phyloP scores from a whole-genome alignment of 2,329 filamentous ascomycete genomes.

The Laburnicola sp. region DNA sequence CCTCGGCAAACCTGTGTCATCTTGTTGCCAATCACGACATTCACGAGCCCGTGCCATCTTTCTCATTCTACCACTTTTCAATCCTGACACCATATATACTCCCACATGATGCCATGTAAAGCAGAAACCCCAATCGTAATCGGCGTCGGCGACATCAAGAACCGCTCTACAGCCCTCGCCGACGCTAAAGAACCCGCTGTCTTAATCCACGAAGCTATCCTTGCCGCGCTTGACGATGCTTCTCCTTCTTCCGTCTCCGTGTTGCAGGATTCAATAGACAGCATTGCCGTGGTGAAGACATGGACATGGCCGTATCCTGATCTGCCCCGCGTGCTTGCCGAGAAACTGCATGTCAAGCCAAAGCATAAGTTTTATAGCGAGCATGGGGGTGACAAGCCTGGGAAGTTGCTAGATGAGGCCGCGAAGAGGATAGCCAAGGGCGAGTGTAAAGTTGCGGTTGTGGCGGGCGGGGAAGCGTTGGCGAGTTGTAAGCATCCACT shows the following conservation, averaged over 20 bases:
- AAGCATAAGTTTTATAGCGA: constrained; percentile 56
- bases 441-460: constrained; percentile 59
- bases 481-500: constrained; percentile 55
- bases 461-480: constrained; percentile 67
- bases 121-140: constrained; percentile 58
- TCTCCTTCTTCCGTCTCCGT: constrained; percentile 34
- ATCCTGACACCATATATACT: too few relatives aligned
- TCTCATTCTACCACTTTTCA: too few relatives aligned
- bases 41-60: too few relatives aligned
- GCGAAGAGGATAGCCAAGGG: constrained; percentile 60
- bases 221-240: constrained; percentile 57
- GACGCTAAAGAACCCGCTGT: constrained; percentile 63
- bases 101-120: too few relatives aligned
- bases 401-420: constrained; percentile 64
- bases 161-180: constrained; percentile 55
- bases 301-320: constrained; percentile 70
- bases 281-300: constrained; percentile 61
- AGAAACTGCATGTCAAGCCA: constrained; percentile 53
- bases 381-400: constrained; percentile 67
- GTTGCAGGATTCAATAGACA: constrained; percentile 57
- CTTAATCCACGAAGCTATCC: constrained; percentile 62
- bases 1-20: too few relatives aligned
- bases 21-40: too few relatives aligned
- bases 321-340: constrained; percentile 57
- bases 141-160: constrained; percentile 65